These are phyloP conservation scores for Coemansia sp. DNA, from an alignment of 192 early-diverging fungal species.

Conservation along the genomic window DNA sequence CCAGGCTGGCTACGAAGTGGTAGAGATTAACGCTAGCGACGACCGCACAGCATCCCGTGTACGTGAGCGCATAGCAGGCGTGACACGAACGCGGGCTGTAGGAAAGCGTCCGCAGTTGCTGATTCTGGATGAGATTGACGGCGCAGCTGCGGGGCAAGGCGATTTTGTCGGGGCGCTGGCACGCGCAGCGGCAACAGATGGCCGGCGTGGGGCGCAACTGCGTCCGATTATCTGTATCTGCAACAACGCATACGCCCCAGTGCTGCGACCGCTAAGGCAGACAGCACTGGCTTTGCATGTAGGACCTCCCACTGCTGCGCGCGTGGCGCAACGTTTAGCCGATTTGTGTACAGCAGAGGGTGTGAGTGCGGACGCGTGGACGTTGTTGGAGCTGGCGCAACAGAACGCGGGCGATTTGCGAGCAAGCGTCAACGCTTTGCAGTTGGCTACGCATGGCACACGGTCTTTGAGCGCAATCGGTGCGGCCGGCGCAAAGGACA, in stretches of 20 bases:
- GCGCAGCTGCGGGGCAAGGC: conserved; percentile 70
- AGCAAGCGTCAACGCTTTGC: conserved; percentile 83
- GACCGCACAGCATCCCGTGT: conserved; percentile 82
- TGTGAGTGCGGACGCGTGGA: conserved; percentile 69
- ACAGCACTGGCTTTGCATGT: conserved; percentile 75
- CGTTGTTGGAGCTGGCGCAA: conserved; percentile 73
- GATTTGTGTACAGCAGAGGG: conserved; percentile 79
- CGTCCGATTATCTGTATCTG: conserved; percentile 98
- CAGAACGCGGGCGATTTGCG: conserved; percentile 85
- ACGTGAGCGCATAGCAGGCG: conserved; percentile 70
- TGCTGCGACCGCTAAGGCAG: conserved; percentile 78
- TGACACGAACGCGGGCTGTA: conserved; percentile 75
- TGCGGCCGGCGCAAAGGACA: conserved; percentile 76
- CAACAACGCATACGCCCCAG: conserved; percentile 92
- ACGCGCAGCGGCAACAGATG: conserved; percentile 6
- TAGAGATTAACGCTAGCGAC: conserved; percentile 98
- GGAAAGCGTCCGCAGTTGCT: conserved; percentile 74
- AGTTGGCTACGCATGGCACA: conserved; percentile 36
- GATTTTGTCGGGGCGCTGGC: conserved; percentile 74
- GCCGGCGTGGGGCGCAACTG: conserved; percentile 56
- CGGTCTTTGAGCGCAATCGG: conserved; percentile 55
- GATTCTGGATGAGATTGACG: conserved; percentile 97
- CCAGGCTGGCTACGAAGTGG: conserved; percentile 86
- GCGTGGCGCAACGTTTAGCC: conserved; percentile 72
- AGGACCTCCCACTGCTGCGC: conserved; percentile 59